phyloP scores from a whole-genome alignment of 345 rosid species.

The Dovyalis caffra region DNA sequence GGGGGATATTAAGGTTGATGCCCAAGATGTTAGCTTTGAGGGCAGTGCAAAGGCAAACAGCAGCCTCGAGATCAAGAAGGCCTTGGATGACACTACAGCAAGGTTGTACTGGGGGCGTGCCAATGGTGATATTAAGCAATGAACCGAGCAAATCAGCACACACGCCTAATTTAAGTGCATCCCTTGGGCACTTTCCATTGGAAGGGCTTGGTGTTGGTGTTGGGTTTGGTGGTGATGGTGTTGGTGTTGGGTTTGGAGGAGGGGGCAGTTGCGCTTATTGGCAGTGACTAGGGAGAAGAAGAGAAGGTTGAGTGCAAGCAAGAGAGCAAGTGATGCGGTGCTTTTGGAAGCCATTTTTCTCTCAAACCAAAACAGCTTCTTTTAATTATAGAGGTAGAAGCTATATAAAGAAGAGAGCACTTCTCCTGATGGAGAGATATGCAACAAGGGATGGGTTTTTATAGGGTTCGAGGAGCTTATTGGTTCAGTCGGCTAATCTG shows the following conservation, averaged over 20 bases:
- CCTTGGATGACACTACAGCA: slow-evolving; percentile 14
- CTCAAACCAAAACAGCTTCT: too few relatives aligned
- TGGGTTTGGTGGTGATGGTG: too few relatives aligned
- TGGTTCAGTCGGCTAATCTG: too few relatives aligned
- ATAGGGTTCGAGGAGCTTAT: too few relatives aligned
- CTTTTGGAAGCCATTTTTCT: slow-evolving; percentile 1
- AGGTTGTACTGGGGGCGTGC: slow-evolving; percentile 13
- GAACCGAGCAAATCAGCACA: slow-evolving; percentile 10
- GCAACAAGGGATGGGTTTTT: too few relatives aligned
- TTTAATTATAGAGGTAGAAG: too few relatives aligned
- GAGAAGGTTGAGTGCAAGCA: neutral
- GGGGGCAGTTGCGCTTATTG: neutral
- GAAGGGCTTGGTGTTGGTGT: neutral
- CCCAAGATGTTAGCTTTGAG: slow-evolving; percentile 19
- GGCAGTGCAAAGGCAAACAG: slow-evolving; percentile 27
- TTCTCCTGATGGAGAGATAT: too few relatives aligned
- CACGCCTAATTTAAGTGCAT: slow-evolving; percentile 20
- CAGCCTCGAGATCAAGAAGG: slow-evolving; percentile 21
- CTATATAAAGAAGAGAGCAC: too few relatives aligned
- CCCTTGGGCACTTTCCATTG: slow-evolving; percentile 8
- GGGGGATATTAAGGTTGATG: slow-evolving; percentile 15
- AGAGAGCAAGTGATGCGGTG: neutral
- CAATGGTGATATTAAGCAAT: slow-evolving; percentile 12
- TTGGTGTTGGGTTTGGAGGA: neutral
- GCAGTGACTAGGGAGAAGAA: slow-evolving; percentile 1